Evolutionary conservation across 495 filamentous ascomycete genomes (phyloP), one percentile per base, ranked within the genome.

Genomic region (Aspergillus diversus): DNA sequence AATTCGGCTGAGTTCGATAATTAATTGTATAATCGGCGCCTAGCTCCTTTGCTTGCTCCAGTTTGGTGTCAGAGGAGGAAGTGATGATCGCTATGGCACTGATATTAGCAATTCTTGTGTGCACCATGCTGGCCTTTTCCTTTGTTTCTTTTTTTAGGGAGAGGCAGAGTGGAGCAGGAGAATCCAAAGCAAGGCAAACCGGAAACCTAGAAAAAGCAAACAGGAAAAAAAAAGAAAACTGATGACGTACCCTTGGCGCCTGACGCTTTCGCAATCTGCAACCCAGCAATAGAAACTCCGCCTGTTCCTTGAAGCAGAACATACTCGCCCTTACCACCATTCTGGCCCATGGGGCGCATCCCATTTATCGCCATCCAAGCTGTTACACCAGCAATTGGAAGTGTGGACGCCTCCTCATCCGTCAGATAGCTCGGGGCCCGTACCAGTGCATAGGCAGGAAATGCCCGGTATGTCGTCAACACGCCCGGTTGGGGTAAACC

Each of bases 361-460:
- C 91, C 90, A 68, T 90, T 94, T 15, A 96, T 81, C 7, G 85
- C 87, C 67, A 94, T 95, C 91, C 92, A 96, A 0, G 87, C 87
- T 7, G 92, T 95, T 54, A 94, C 68, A 0, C 78, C 88, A 1
- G 92, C 91, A 69, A 91, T 93, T 0, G 83, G 75, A 9, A 94
- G 77, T 0, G 89, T 89, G 35, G 81, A 79, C 0, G 83, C 90
- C 76, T 94, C 87, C 33, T 84, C 71, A 52, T 82, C 84, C 47
- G 78, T 80, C 55, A 94, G 71, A 57, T 87, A 88, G 15, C 66
- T 68, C 0, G 92, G 92, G 61, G 84, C 82, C 12, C 74, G 67
- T 11, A 93, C 90, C 1, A 95, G 70, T 0, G 85, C 89, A 34
- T 83, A 71, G 66, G 90, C 86, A 46, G 83, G 79, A 72, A 91